Conservation (phyloP, 2,329 filamentous ascomycete genomes). For the Gnomoniopsis smithogilvyi region DNA sequence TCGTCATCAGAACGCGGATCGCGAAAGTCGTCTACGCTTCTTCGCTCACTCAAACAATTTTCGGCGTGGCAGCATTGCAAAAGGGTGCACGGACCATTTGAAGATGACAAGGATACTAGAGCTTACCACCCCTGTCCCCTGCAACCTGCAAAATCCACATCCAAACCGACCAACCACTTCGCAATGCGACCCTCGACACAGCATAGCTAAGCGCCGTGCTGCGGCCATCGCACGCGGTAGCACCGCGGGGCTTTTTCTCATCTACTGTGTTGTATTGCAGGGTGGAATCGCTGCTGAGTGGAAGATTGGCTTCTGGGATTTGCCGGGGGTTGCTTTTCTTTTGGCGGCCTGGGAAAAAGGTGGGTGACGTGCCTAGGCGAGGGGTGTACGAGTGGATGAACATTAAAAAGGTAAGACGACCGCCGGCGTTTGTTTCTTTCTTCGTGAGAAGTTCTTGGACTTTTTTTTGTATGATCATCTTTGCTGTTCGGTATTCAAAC, state of each 20-base stretch:
- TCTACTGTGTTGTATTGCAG: too few relatives aligned
- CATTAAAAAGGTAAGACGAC: constrained; percentile 9
- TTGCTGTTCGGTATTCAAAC: background rate
- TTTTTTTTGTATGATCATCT: background rate
- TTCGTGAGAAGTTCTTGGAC: background rate
- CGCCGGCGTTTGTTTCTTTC: background rate
- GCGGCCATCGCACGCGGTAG: too few relatives aligned
- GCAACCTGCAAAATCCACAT: background rate
- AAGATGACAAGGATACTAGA: too few relatives aligned
- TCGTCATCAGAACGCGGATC: background rate
- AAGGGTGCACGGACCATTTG: background rate
- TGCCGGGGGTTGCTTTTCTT: too few relatives aligned
- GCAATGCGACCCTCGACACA: constrained; percentile 1
- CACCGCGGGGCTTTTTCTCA: too few relatives aligned
- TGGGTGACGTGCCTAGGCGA: background rate
- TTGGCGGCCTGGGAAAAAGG: too few relatives aligned
- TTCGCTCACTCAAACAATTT: background rate
- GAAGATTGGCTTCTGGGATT: too few relatives aligned
- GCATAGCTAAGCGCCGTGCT: constrained; percentile 18
- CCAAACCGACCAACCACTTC: constrained; percentile 13
- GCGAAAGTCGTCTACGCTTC: background rate
- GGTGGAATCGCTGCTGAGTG: too few relatives aligned
- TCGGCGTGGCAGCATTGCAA: background rate
- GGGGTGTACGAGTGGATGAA: background rate
- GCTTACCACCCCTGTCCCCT: background rate